Evolutionary conservation across 257 asterid genomes (phyloP), one percentile per base, ranked within the genome.

Genomic region (Petunia secreta): DNA sequence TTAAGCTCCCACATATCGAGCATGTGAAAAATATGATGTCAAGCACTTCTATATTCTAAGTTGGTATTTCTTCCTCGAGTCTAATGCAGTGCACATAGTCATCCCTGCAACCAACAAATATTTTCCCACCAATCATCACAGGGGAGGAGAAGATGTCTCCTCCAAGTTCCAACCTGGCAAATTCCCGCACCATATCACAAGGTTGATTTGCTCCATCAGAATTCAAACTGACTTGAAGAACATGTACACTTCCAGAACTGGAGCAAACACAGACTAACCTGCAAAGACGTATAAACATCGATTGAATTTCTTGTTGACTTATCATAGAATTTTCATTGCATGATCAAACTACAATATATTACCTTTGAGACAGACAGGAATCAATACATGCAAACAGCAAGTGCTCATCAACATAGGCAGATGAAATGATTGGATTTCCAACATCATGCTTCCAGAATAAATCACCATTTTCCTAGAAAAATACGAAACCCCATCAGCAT

Each of bases 131-230:
- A 59, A 92, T 88, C 99, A 95, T 95, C 79, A 95, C 91, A 1
- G 99, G 99, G 0, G 99, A 95, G 73, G 99, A 95, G 85, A 95
- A 95, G 68, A 93, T 83, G 39, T 95, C 97, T 37, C 99, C 99
- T 82, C 79, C 77, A 25, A 95, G 88, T 82, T 91, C 91, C 37
- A 93, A 78, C 64, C 91, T 91, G 82, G 92, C 93, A 43, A 87
- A 87, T 89, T 93, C 95, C 82, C 81, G 86, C 9, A 92, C 91
- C 54, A 37, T 44, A 77, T 60, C 57, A 82, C 37, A 78, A 63
- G 63, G 64, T 58, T 57, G 84, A 67, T 74, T 82, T 58, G 10
- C 78, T 62, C 63, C 85, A n/a, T 83, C 84, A 62, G 83, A 75
- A 68, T 79, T 83, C 16, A 80, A 65, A 75, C 63, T 14, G 44